Evolutionary conservation across 2,329 filamentous ascomycete species (phyloP).

Genomic region (Alternaria gaisen): DNA sequence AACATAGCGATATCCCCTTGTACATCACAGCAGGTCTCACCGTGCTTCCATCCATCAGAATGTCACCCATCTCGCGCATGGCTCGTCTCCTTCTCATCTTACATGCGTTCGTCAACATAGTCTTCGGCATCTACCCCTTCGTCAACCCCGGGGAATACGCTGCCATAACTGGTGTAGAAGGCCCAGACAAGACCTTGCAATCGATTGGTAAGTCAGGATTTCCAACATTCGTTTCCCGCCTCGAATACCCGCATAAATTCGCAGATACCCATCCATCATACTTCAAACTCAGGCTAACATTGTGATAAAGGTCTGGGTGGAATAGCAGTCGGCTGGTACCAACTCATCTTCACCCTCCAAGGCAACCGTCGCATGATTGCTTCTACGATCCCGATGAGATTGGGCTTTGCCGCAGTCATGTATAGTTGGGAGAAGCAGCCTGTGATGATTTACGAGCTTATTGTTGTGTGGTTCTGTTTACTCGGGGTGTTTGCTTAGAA

Average conservation of each 20-base stretch:
- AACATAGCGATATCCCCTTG: background rate
- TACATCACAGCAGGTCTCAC: background rate
- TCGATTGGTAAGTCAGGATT: constrained; percentile 7
- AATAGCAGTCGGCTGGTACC: constrained; percentile 24
- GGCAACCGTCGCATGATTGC: constrained; percentile 15
- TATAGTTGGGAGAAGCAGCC: constrained; percentile 7
- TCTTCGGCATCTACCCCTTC: constrained; percentile 19
- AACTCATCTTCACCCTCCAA: constrained; percentile 22
- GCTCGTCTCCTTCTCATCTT: constrained; percentile 18
- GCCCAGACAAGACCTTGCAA: constrained; percentile 3
- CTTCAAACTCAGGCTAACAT: background rate
- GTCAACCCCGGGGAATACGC: constrained; percentile 6
- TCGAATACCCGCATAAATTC: background rate
- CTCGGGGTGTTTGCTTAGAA: constrained; percentile 6
- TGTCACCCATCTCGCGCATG: constrained; percentile 15
- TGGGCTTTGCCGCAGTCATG: constrained; percentile 13
- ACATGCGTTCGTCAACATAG: constrained; percentile 23
- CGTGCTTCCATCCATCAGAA: background rate
- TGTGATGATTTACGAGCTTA: constrained; percentile 9
- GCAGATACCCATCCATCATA: background rate
- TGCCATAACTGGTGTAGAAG: background rate
- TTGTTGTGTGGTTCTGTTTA: constrained; percentile 12
- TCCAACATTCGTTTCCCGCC: background rate
- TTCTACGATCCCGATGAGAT: constrained; percentile 15
- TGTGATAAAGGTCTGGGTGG: constrained; percentile 17